Evolutionary conservation across 148 eudicot species (phyloP).

Genomic region (Fagopyrum tataricum): DNA sequence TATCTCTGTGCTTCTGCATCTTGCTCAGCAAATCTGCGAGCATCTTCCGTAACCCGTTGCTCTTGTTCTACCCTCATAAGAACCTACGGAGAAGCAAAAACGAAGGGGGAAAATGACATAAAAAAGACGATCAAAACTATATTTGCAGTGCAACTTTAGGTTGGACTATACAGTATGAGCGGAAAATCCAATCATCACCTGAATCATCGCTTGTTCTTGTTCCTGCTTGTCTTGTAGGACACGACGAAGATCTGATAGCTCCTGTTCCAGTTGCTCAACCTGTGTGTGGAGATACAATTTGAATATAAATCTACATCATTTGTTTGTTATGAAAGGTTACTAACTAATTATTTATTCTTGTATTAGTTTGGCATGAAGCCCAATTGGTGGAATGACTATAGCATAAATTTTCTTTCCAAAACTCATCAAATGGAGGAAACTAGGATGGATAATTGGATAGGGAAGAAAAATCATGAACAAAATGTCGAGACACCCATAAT

Average conservation of each 20-base stretch:
- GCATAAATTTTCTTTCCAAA: not conserved
- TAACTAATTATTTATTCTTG: not conserved
- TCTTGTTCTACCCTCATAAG: constrained; percentile 98
- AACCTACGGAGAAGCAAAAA: constrained; percentile 41
- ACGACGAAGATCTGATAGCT: constrained; percentile 66
- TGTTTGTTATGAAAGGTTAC: not conserved
- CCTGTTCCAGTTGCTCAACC: constrained; percentile 88
- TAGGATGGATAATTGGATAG: too few species aligned
- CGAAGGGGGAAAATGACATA: not conserved
- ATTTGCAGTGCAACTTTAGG: not conserved
- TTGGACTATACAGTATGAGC: not conserved
- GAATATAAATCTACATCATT: not conserved
- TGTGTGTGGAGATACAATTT: constrained; percentile 16
- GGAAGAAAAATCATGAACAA: too few species aligned
- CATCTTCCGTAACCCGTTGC: constrained; percentile 95
- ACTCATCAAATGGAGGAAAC: not conserved
- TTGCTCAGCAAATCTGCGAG: constrained; percentile 92
- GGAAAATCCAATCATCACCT: constrained; percentile 35
- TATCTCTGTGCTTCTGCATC: constrained; percentile 78
- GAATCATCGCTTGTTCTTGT: constrained; percentile 94
- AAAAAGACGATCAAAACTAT: not conserved
- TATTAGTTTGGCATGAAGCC: not conserved
- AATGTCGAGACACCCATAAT: too few species aligned
- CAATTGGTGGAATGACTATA: not conserved
- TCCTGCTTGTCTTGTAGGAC: constrained; percentile 81